phyloP scores from a whole-genome alignment of 2,329 filamentous ascomycete species.

The Neodidymelliopsis sp. region DNA sequence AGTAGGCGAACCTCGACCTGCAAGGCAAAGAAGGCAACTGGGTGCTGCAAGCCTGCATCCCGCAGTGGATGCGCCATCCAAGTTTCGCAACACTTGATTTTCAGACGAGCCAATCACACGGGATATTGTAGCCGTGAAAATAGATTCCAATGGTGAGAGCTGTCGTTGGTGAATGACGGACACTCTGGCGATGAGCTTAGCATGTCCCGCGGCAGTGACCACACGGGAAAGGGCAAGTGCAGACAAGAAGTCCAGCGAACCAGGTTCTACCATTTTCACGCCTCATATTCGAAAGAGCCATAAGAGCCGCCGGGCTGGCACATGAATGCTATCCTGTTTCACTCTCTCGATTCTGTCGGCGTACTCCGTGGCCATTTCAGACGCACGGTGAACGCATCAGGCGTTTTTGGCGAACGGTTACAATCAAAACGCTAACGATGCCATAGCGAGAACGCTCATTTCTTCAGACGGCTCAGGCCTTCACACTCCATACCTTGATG shows the following conservation, averaged over 20 bases:
- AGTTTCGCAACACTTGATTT: neutral
- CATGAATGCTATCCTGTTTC: neutral
- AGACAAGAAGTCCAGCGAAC: neutral
- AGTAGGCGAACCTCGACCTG: conserved; percentile 12
- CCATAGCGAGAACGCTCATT: neutral
- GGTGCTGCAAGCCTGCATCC: conserved; percentile 6
- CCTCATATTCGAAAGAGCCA: neutral
- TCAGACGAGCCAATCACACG: neutral
- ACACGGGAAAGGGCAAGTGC: neutral
- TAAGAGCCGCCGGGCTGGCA: neutral
- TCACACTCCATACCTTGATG: conserved; percentile 80
- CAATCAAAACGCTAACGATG: neutral
- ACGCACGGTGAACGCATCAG: conserved; percentile 7
- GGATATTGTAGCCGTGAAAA: neutral
- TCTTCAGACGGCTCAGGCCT: conserved; percentile 24
- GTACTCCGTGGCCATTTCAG: neutral
- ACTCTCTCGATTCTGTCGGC: neutral
- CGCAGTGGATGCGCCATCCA: neutral
- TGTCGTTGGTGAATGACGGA: neutral
- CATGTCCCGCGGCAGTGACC: neutral
- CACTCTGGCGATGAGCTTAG: neutral
- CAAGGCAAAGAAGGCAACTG: conserved; percentile 33
- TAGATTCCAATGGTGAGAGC: neutral
- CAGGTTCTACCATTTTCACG: neutral
- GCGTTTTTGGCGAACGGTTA: conserved; percentile 3